A percentile compares a stretch with the other conserved stretches of the same genome.
These are phyloP conservation scores for Infundibulicybe gibba DNA, from an alignment of 768 basidiomycete genomes.

Conservation along the genomic window DNA sequence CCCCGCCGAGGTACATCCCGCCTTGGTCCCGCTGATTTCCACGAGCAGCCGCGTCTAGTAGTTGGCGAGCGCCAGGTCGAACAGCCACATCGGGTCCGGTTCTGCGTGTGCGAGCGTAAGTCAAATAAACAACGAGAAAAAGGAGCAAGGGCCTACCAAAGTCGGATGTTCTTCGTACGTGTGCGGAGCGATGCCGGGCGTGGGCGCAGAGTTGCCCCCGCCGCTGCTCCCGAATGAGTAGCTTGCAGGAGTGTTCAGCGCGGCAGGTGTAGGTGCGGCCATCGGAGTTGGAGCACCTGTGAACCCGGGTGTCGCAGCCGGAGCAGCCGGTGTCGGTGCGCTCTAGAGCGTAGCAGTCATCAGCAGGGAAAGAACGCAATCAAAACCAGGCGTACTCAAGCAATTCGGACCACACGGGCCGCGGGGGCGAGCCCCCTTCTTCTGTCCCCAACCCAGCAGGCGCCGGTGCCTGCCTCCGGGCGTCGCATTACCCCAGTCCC, in stretches of 20 bases:
- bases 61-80: slow-evolving; percentile 14
- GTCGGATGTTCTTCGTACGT: slow-evolving; percentile 1
- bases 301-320: slow-evolving; percentile 36
- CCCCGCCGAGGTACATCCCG: slow-evolving; percentile 23
- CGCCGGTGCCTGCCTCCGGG: slow-evolving; percentile 39
- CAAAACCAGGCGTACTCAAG: background rate
- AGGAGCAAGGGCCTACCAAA: slow-evolving; percentile 5
- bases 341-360: slow-evolving; percentile 22
- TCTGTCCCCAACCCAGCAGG: no score
- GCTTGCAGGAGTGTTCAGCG: slow-evolving; percentile 24
- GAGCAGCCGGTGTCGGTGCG: slow-evolving; percentile 50
- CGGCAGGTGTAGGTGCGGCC: slow-evolving; percentile 33
- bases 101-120: background rate
- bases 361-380: background rate
- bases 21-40: no score
- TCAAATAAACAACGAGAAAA: background rate
- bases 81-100: slow-evolving; percentile 14
- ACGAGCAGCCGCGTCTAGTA: background rate
- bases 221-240: background rate
- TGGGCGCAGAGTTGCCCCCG: slow-evolving; percentile 29
- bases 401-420: background rate
- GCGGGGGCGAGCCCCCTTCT: slow-evolving; percentile 6
- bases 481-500: slow-evolving; percentile 45
- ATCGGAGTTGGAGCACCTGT: slow-evolving; percentile 15
- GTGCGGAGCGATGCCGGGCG: slow-evolving; percentile 25